Percentiles rank a stretch among this genome's conserved stretches.
Conservation (phyloP, 2,329 filamentous ascomycete species). For the Venturia nashicola region DNA sequence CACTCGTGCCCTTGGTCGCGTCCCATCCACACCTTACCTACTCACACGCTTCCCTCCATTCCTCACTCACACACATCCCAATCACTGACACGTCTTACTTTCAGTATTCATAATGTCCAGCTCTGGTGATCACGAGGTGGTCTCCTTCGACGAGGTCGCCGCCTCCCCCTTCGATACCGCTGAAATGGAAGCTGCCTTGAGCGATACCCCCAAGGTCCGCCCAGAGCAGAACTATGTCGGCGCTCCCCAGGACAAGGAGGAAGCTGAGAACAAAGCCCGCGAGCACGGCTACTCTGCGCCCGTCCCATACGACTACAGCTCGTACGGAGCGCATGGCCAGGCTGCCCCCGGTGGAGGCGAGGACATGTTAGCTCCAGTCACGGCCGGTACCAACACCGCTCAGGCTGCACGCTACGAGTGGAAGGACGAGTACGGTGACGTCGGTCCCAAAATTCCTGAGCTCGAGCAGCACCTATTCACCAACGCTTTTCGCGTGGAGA, state of each 20-base stretch:
- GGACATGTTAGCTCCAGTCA: neutral
- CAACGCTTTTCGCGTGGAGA: conserved; percentile 35
- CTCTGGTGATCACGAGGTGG: neutral
- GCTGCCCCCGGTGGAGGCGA: conserved; percentile 1
- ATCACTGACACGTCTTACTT: neutral
- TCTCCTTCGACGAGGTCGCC: neutral
- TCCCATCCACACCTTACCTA: neutral
- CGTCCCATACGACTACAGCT: conserved; percentile 8
- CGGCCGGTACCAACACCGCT: neutral
- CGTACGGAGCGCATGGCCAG: neutral
- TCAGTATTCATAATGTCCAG: neutral
- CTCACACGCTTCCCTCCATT: neutral
- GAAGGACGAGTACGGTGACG: conserved; percentile 73
- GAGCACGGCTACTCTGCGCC: neutral
- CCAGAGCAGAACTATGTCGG: conserved; percentile 5
- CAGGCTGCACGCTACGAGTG: conserved; percentile 54
- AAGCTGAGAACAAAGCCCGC: conserved; percentile 3
- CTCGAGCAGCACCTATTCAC: conserved; percentile 70
- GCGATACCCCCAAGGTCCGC: neutral
- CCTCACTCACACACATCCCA: neutral
- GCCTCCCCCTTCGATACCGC: neutral
- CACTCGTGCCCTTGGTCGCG: neutral
- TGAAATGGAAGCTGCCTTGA: conserved; percentile 1
- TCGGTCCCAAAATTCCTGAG: conserved; percentile 54
- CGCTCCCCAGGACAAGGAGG: neutral